Evolutionary conservation across 2,329 filamentous ascomycete species (phyloP), one percentile per base, ranked within the genome.

Genomic region (Rachicladosporium sp.): DNA sequence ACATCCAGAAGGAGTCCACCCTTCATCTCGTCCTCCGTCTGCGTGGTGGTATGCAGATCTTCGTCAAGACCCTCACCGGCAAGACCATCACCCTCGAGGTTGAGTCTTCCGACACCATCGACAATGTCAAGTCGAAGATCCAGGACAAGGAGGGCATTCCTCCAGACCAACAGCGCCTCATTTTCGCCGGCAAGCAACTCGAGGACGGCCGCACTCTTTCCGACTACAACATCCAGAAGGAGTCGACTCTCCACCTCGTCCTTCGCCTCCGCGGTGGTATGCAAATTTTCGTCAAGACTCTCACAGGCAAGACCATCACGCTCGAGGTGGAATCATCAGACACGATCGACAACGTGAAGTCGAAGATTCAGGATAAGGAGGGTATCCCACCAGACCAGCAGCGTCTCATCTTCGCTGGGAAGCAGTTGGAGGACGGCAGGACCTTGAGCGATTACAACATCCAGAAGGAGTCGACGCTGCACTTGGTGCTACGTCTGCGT

Each of bases 301-400:
- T 93, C 65, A 94, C 88, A 76, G 88, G 88, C 72, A 95, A 94
- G 83, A 95, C 88, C 69, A 94, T 94, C 77, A 94, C 88, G 70
- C 80, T 94, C 61, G 87, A 94, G 80, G 87, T 94, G 67, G 87
- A 94, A 80, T 93, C 86, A 62, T 87, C 81, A 65, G 88, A 94
- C 73, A 94, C 88, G 60, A 94, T 95, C 74, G 88, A 95, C 80
- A 94, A 94, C 78, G 88, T 95, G 70, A 95, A 95, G 80, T 80
- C 80, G 71, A 94, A 94, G 82, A 94, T 94, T 69, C 87, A 94
- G 73, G 87, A 93, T 71, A 94, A 94, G 82, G 88, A 94, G 74
- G 88, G 88, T 59, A 94, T 94, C 55, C 88, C 87, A 60, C 87
- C 87, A 53, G 87, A 93, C 71, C 87, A 94, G 69, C 87, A 94